A percentile compares a stretch with the other conserved stretches of the same genome.
phyloP scores from a whole-genome alignment of 1,284 basidiomycete genomes.

The Peniophora sp. region DNA sequence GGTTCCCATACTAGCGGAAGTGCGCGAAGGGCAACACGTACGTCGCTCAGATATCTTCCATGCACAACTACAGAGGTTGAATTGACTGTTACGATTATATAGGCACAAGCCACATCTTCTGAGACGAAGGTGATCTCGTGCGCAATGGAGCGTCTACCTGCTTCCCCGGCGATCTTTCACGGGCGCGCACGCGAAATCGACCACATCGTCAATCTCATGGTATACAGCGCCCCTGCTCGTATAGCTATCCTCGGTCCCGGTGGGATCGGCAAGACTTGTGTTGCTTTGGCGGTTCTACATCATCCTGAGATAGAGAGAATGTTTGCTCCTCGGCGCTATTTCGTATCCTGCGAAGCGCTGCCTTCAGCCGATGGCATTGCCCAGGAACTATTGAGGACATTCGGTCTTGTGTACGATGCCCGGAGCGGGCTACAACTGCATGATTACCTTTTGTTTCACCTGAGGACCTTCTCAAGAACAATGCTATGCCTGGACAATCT shows the following conservation, averaged over 20 bases:
- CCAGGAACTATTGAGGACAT: conserved; percentile 10
- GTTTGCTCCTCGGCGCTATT: conserved; percentile 16
- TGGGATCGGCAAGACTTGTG: conserved; percentile 28
- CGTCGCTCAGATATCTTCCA: not conserved
- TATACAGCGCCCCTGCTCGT: not conserved
- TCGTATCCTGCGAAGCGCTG: conserved; percentile 19
- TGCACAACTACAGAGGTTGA: not conserved
- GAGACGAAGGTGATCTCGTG: too few species aligned
- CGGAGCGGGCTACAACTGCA: not conserved
- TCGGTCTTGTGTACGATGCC: conserved; percentile 4
- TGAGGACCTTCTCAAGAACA: conserved; percentile 10
- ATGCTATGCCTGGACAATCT: conserved; percentile 23
- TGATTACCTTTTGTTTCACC: conserved; percentile 6
- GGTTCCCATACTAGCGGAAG: not conserved
- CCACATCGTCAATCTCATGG: not conserved
- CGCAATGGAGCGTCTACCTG: not conserved
- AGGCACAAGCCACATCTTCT: not conserved
- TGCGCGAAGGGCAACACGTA: not conserved
- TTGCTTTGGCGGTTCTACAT: conserved; percentile 19
- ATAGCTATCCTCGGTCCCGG: conserved; percentile 23
- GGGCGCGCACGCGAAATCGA: not conserved
- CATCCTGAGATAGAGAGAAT: conserved; percentile 8
- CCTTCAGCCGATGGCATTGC: conserved; percentile 13
- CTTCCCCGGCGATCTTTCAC: not conserved
- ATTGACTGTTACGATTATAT: not conserved